phyloP scores from a whole-genome alignment of 352 stramenopile genomes.

The Thraustochytrium sp. region DNA sequence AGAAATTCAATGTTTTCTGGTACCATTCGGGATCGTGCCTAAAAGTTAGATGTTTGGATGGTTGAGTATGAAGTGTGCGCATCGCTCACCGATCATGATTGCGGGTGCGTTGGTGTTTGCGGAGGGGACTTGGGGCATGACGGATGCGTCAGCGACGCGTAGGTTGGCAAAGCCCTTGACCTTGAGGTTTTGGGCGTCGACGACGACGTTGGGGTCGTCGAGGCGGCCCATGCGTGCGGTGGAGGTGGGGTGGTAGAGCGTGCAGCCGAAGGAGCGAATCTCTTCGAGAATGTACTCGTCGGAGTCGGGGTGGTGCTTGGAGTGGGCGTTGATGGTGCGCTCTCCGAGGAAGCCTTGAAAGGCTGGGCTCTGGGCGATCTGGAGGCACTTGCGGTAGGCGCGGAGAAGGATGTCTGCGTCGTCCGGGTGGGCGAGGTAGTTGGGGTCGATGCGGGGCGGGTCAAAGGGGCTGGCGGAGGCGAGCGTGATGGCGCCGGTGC shows the following conservation, averaged over 20 bases:
- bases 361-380: conserved; percentile 6
- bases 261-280: background rate
- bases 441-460: background rate
- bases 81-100: conserved; percentile 86
- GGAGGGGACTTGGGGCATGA: conserved; percentile 86
- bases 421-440: conserved; percentile 27
- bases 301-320: conserved; percentile 15
- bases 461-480: conserved; percentile 6
- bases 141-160: conserved; percentile 79
- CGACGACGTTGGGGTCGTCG: conserved; percentile 54
- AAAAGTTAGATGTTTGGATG: background rate
- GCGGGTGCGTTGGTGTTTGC: conserved; percentile 86
- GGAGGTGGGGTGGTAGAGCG: conserved; percentile 33
- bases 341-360: background rate
- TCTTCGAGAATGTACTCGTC: conserved; percentile 36
- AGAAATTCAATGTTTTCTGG: too few relatives aligned
- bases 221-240: conserved; percentile 5
- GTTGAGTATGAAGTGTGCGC: conserved; percentile 59
- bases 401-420: background rate
- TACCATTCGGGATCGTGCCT: too few relatives aligned
- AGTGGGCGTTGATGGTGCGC: background rate
- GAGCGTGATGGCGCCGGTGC: background rate
- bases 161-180: conserved; percentile 77
- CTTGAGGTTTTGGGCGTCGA: conserved; percentile 67
- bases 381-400: conserved; percentile 23